A percentile compares a stretch with the other conserved stretches of the same genome.
Evolutionary conservation across 1,284 basidiomycete genomes (phyloP).

Genomic region (Ceratobasidium sp.): DNA sequence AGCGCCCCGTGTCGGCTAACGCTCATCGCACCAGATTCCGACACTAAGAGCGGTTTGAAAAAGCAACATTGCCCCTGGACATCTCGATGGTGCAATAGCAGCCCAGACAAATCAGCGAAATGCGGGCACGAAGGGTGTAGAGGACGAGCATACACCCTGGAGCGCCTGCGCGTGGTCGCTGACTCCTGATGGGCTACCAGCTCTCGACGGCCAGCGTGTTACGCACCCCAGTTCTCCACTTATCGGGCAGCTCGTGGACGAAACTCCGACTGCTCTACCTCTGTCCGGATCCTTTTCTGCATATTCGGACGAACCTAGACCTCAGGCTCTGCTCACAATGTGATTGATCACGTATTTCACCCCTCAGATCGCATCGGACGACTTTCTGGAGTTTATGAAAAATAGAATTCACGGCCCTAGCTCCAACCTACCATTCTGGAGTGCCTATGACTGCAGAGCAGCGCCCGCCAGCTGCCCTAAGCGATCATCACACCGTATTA

Average conservation of each 20-base stretch:
- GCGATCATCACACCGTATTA: constrained; percentile 23
- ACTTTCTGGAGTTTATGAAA: constrained; percentile 31
- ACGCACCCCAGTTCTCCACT: constrained; percentile 13
- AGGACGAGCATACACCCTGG: constrained; percentile 28
- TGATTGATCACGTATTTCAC: constrained; percentile 34
- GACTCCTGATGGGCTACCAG: constrained; percentile 36
- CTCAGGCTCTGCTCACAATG: constrained; percentile 25
- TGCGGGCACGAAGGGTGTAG: neutral
- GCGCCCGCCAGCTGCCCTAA: constrained; percentile 20
- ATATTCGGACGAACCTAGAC: constrained; percentile 39
- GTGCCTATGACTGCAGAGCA: constrained; percentile 32
- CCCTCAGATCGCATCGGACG: constrained; percentile 28
- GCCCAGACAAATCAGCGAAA: constrained; percentile 2
- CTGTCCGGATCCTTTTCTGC: constrained; percentile 32
- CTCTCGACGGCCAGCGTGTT: constrained; percentile 18
- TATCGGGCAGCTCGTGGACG: constrained; percentile 12
- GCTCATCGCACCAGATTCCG: constrained; percentile 20
- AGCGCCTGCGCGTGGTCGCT: constrained; percentile 22
- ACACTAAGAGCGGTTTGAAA: neutral
- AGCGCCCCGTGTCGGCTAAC: constrained; percentile 17
- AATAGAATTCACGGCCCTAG: neutral
- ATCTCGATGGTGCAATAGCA: constrained; percentile 1
- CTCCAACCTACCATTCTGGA: constrained; percentile 24
- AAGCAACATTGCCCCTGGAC: constrained; percentile 19
- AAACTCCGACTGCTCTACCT: constrained; percentile 33